Percentiles rank a stretch among this genome's conserved stretches.
Evolutionary conservation across 164 flowering plant species (phyloP).

Genomic region (Liriodendron chinense): DNA sequence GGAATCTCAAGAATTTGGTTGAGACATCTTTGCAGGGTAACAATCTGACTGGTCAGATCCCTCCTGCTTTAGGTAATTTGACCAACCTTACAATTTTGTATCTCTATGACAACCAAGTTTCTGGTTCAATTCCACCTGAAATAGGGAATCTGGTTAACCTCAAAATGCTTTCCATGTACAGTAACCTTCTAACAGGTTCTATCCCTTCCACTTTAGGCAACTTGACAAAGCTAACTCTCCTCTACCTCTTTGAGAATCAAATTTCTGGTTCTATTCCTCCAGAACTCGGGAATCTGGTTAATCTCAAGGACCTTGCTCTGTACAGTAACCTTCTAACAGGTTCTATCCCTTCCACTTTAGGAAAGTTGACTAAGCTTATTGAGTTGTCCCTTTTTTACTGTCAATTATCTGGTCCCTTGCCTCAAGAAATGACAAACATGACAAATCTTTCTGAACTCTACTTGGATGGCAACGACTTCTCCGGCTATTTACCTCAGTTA

Average conservation of each 20-base stretch:
- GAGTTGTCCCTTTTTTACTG: background rate
- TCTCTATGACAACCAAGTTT: background rate
- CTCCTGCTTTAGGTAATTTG: background rate
- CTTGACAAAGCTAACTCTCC: too few species aligned
- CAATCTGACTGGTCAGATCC: background rate
- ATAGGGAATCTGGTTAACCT: background rate
- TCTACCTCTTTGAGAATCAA: too few species aligned
- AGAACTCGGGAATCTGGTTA: too few species aligned
- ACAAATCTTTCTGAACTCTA: background rate
- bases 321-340: background rate
- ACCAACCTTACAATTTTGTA: background rate
- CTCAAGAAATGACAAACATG: background rate
- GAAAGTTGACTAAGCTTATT: background rate
- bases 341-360: background rate
- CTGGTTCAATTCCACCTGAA: conserved; percentile 2
- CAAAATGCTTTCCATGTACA: too few species aligned
- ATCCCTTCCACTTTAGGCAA: too few species aligned
- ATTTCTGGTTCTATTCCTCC: too few species aligned
- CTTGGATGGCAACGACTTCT: background rate
- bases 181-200: too few species aligned
- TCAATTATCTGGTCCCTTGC: background rate
- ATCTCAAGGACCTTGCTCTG: too few species aligned
- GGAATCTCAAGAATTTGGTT: background rate
- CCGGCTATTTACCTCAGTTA: background rate
- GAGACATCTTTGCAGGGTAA: background rate